A percentile compares a stretch with the other conserved stretches of the same genome.
phyloP scores from a whole-genome alignment of 371 early-diverging fungal species.

The Capillidium rhysosporum region DNA sequence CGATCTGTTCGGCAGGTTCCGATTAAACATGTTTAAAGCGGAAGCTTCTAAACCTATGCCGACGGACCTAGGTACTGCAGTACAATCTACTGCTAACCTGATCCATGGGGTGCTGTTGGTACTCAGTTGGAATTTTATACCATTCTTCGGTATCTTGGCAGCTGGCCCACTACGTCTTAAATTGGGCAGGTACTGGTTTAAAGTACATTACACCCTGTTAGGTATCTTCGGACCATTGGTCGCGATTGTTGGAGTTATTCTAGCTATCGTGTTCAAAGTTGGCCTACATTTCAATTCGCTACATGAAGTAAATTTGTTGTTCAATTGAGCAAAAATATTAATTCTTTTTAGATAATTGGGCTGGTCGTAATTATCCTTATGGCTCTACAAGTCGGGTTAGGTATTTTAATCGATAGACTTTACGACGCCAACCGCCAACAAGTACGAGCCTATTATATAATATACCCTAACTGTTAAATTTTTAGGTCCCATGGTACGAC shows the following conservation, averaged over 20 bases:
- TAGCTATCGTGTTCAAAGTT: background rate
- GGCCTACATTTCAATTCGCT: background rate
- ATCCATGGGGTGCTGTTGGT: conserved; percentile 1
- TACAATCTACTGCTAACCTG: background rate
- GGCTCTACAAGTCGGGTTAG: conserved; percentile 27
- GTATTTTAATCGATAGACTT: background rate
- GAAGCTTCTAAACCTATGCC: background rate
- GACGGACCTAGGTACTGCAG: too few relatives aligned
- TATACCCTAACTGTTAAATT: background rate
- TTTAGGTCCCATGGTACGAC: conserved; percentile 5
- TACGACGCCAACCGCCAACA: background rate
- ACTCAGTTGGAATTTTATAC: conserved; percentile 1
- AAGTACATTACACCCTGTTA: background rate
- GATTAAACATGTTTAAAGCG: background rate
- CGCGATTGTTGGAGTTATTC: background rate
- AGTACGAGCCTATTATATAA: background rate
- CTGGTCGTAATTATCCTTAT: conserved; percentile 56
- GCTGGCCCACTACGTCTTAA: background rate
- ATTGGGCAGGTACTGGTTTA: background rate
- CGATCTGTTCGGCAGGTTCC: background rate
- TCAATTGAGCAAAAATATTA: conserved; percentile 29
- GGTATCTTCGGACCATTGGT: background rate
- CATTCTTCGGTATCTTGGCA: background rate
- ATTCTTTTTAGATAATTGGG: conserved; percentile 38
- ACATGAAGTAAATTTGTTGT: background rate